These are phyloP conservation scores for Colletotrichum eremochloae DNA, from an alignment of 2,329 filamentous ascomycete species.

Conservation along the genomic window DNA sequence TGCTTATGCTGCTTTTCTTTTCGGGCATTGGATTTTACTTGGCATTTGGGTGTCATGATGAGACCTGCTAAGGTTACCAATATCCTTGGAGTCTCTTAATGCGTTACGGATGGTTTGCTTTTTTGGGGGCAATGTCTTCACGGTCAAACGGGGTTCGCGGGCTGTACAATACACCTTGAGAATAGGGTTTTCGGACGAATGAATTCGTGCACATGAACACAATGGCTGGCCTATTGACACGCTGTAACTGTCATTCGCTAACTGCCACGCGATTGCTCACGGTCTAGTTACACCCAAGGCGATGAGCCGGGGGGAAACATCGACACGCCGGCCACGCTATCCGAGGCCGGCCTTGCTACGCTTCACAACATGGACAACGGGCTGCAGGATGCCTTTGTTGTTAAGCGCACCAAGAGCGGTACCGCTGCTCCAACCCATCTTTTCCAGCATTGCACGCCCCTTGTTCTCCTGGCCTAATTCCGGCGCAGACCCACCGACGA, in stretches of 20 bases:
- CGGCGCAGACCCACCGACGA: slow-evolving; percentile 87
- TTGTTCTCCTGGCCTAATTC: slow-evolving; percentile 87
- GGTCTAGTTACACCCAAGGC: no score
- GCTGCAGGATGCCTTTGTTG: slow-evolving; percentile 90
- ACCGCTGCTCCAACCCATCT: slow-evolving; percentile 95
- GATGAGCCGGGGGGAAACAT: no score
- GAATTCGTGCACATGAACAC: slow-evolving; percentile 71
- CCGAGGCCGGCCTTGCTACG: slow-evolving; percentile 87
- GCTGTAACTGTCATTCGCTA: fast-evolving
- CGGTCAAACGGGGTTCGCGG: slow-evolving; percentile 77
- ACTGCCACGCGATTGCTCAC: no score
- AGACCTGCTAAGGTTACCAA: slow-evolving; percentile 61
- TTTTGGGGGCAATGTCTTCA: slow-evolving; percentile 78
- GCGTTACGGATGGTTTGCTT: slow-evolving; percentile 80
- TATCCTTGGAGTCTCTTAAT: slow-evolving; percentile 73
- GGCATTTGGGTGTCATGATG: slow-evolving; percentile 72
- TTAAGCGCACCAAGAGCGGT: slow-evolving; percentile 84
- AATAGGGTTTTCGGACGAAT: slow-evolving; percentile 72
- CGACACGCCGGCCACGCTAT: slow-evolving; percentile 44
- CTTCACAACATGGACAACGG: slow-evolving; percentile 89
- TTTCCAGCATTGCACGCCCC: slow-evolving; percentile 89
- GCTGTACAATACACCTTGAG: slow-evolving; percentile 79
- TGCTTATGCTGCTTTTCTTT: slow-evolving; percentile 69
- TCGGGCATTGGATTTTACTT: slow-evolving; percentile 67
- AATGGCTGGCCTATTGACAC: not conserved